Conservation (phyloP, 257 asterid genomes). For the Solanum sitiens region DNA sequence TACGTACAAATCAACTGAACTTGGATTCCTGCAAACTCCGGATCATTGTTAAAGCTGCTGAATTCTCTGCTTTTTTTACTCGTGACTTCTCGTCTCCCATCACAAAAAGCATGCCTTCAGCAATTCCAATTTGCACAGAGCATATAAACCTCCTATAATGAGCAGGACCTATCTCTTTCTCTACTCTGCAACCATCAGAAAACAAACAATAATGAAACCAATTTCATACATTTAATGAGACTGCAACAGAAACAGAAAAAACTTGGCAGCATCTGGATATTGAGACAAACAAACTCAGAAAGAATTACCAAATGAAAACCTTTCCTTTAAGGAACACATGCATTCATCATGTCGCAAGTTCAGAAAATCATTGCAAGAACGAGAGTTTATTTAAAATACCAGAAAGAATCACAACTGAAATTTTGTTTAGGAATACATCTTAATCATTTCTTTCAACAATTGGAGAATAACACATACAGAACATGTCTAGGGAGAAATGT, state of each 20-base stretch:
- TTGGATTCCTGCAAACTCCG: constrained; percentile 21
- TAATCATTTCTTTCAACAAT: not conserved
- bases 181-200: constrained; percentile 32
- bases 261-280: not conserved
- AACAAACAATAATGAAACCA: not conserved
- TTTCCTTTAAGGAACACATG: not conserved
- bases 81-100: constrained; percentile 45
- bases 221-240: not conserved
- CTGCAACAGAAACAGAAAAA: not conserved
- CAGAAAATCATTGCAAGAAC: not conserved
- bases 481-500: not conserved
- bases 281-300: not conserved
- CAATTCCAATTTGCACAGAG: constrained; percentile 46
- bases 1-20: constrained; percentile 8
- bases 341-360: not conserved
- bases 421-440: not conserved
- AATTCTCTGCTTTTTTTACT: constrained; percentile 58
- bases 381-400: not conserved
- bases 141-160: constrained; percentile 48
- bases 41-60: constrained; percentile 72
- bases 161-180: constrained; percentile 38
- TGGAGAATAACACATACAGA: not conserved
- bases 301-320: not conserved
- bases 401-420: not conserved
- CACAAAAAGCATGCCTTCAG: not conserved